Conservation (phyloP, 768 basidiomycete genomes). For the Calocybe cyanea region DNA sequence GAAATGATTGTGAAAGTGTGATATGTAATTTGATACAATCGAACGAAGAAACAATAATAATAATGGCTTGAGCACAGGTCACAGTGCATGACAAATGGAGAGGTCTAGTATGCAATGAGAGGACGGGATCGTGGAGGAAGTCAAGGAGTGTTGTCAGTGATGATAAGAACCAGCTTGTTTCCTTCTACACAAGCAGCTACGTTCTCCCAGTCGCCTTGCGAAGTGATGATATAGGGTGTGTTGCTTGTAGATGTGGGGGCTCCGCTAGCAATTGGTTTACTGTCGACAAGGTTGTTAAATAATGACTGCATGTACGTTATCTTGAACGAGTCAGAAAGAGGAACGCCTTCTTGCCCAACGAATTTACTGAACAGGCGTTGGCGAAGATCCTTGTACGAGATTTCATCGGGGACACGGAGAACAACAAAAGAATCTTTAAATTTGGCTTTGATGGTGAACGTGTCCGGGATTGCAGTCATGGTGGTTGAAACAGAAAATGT, state of each 20-base stretch:
- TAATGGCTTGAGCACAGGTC: background rate
- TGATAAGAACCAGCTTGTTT: constrained; percentile 54
- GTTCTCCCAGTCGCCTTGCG: constrained; percentile 59
- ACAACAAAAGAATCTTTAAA: constrained; percentile 60
- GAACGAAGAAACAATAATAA: background rate
- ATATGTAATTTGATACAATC: background rate
- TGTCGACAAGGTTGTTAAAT: constrained; percentile 11
- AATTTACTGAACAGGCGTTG: constrained; percentile 63
- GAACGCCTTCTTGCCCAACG: constrained; percentile 52
- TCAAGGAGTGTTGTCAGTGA: constrained; percentile 36
- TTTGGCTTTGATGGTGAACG: constrained; percentile 60
- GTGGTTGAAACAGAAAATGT: constrained; percentile 24
- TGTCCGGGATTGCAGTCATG: constrained; percentile 22
- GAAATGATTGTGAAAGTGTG: constrained; percentile 1
- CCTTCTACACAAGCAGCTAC: constrained; percentile 39
- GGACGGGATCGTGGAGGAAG: background rate
- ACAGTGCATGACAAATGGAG: too few species aligned
- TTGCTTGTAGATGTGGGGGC: constrained; percentile 27
- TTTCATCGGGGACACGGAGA: constrained; percentile 48
- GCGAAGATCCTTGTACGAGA: constrained; percentile 51
- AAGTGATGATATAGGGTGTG: constrained; percentile 42
- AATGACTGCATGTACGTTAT: constrained; percentile 50
- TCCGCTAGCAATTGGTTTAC: constrained; percentile 27
- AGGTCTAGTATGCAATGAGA: too few species aligned
- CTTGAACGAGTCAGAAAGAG: constrained; percentile 51